Evolutionary conservation across 78 protist species (phyloP), one percentile per base, ranked within the genome.

Genomic region (Chrysochromulina parva): DNA sequence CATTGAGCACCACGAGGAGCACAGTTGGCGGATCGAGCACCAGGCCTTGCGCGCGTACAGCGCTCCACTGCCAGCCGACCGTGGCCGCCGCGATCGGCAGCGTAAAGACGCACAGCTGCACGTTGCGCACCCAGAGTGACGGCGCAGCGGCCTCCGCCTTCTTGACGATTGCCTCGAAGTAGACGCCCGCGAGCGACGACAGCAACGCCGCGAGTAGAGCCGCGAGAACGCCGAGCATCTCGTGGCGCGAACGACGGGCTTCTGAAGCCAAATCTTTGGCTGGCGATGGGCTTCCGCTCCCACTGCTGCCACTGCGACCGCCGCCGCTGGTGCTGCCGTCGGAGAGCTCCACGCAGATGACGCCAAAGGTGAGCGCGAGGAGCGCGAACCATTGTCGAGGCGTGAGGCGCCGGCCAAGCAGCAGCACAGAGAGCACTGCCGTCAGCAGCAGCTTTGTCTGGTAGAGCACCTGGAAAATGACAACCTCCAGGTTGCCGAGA

Each of bases 151-250:
- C 24, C 0, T 10, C 16, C 24, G 7, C 13, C 24, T 7, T 14
- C 57, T 90, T 90, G 74, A 90, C 48, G 16, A 76, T 0, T 80
- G 47, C 0, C 87, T 90, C 92, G 38, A 78, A 26, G 66, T 71
- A 90, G 26, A 90, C 95, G 6, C 93, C 92, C 26, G 97, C 97
- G 16, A 94, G 93, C 50, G 93, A 95, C 7, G 87, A 53, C 48
- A 65, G 47, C 76, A 13, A 58, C 47, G 92, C 87, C 11, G 65
- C 67, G 24, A 58, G 0, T 1, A 90, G 7, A n/a, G 24, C 89
- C 0, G 89, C 69, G 17, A 11, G 0, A 13, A 59, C 48, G 24
- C 89, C 89, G 58, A 57, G 3, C 13, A 1, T 4, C n/a, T 28
- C n/a, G 13, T 58, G 62, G 62, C 62, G 62, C 62, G 7, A 7